Evolutionary conservation across 176 grass and related monocot species (phyloP).

Genomic region (Zoysia pacifica): DNA sequence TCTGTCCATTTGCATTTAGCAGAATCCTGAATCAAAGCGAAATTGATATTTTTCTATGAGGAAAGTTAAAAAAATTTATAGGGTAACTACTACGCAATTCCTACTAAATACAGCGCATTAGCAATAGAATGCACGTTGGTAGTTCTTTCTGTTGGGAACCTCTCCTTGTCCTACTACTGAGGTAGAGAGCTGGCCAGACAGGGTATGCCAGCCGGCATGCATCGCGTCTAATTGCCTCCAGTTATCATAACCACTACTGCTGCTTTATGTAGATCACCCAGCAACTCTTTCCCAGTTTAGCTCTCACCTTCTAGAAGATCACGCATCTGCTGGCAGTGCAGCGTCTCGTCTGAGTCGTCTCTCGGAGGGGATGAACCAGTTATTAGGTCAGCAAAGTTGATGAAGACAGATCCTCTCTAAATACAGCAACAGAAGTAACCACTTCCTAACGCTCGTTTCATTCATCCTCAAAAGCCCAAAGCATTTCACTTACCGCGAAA

Average conservation of each 20-base stretch:
- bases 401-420: constrained; percentile 1
- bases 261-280: constrained; percentile 9
- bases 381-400: constrained; percentile 48
- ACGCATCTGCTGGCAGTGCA: constrained; percentile 2
- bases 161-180: background rate
- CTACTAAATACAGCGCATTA: background rate
- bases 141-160: background rate
- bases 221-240: background rate
- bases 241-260: background rate
- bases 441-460: background rate
- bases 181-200: background rate
- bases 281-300: background rate
- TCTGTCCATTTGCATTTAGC: background rate
- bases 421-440: background rate
- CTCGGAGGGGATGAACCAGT: background rate
- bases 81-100: too few relatives aligned
- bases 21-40: background rate
- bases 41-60: background rate
- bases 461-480: background rate
- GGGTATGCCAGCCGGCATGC: background rate
- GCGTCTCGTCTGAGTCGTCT: constrained; percentile 2
- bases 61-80: background rate
- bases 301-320: background rate
- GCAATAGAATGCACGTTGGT: background rate
- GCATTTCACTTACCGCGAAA: background rate